Evolutionary conservation across 495 filamentous ascomycete genomes (phyloP).

Genomic region (Aspergillus ostianus): DNA sequence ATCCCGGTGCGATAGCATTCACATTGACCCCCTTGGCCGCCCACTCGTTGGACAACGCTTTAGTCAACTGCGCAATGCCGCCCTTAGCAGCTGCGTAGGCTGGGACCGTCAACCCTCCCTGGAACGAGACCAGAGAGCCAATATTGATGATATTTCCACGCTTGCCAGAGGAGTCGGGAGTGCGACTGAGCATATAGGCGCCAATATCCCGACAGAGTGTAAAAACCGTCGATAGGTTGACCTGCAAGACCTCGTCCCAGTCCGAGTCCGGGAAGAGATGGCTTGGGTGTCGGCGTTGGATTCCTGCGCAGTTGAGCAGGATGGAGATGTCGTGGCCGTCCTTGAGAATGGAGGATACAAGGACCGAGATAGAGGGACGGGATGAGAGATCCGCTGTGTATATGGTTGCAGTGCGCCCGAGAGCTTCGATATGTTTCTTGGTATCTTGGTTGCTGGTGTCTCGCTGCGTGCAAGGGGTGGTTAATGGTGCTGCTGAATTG

Average conservation of each 20-base stretch:
- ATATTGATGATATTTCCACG: slow-evolving; percentile 78
- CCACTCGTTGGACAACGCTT: slow-evolving; percentile 82
- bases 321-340: slow-evolving; percentile 63
- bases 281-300: slow-evolving; percentile 72
- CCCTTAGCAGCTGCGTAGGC: slow-evolving; percentile 83
- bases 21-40: slow-evolving; percentile 67
- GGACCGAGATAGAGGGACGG: slow-evolving; percentile 49
- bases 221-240: slow-evolving; percentile 76
- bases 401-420: slow-evolving; percentile 68
- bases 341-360: slow-evolving; percentile 60
- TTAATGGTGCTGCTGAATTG: background rate
- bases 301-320: slow-evolving; percentile 81
- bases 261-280: slow-evolving; percentile 69
- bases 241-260: slow-evolving; percentile 79
- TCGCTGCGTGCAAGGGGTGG: slow-evolving; percentile 40
- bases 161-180: slow-evolving; percentile 37
- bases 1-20: slow-evolving; percentile 70
- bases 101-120: slow-evolving; percentile 78
- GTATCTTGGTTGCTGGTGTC: slow-evolving; percentile 56
- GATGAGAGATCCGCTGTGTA: slow-evolving; percentile 71
- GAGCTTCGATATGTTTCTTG: slow-evolving; percentile 52
- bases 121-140: slow-evolving; percentile 75
- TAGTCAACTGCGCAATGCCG: slow-evolving; percentile 77
- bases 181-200: slow-evolving; percentile 69
- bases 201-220: slow-evolving; percentile 75